Evolutionary conservation across 2,329 filamentous ascomycete species (phyloP), one percentile per base, ranked within the genome.

Genomic region (Cephalotrichum gorgonifer): DNA sequence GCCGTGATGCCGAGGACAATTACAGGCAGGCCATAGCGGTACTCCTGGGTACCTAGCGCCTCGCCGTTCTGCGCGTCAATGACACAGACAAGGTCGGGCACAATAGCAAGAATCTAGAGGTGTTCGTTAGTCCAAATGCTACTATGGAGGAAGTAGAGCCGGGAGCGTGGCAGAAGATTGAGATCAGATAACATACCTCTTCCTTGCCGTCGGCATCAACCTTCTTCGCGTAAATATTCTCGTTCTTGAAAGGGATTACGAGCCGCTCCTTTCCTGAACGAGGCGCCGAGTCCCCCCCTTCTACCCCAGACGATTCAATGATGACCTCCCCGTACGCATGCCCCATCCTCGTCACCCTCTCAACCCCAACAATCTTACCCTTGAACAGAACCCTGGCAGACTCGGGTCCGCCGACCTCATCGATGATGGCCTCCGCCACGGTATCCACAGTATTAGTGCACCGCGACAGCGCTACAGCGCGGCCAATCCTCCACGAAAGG

Each of bases 241-340:
- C 82, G 60, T 86, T 86, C 64, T 85, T 85, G 68, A 86, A 86
- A 0, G 82, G 81, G 44, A 86, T 81, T 57, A 77, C 81, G 58
- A 85, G 63, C 28, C 62, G 54, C 17, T 38, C 26, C 56, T 62
- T 14, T n/a, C n/a, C n/a, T n/a, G n/a, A n/a, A n/a, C n/a, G n/a
- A n/a, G n/a, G n/a, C n/a, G n/a, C n/a, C n/a, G n/a, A n/a, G n/a
- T n/a, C n/a, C n/a, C 28, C 17, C 0, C 78, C 79, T 27, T 20
- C 23, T 27, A 2, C 22, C 15, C 33, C n/a, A 15, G 31, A 11
- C 0, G 78, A 78, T 3, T 44, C 43, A 47, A 83, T 75, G 23
- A 74, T 70, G 52, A 77, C 74, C 57, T 79, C 76, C 9, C 79
- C 79, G 55, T 81, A 79, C 8, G 75, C 69, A 55, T 83, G 74